These are phyloP conservation scores for Stygiomarasmius scandens DNA, from an alignment of 1,284 basidiomycete species.

Conservation along the genomic window DNA sequence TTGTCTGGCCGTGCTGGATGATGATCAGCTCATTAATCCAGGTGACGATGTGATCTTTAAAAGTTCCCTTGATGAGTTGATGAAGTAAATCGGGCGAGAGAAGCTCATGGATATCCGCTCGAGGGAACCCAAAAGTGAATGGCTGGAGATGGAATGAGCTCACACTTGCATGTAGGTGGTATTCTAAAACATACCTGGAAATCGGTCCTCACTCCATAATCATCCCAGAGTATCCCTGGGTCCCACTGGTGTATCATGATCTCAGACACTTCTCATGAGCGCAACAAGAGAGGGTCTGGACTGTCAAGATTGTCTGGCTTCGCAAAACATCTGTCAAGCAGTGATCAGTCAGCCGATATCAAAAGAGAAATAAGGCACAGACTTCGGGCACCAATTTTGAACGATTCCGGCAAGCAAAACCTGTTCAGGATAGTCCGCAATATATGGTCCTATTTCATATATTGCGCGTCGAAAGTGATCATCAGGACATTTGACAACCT, in stretches of 20 bases:
- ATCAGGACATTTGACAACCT: slow-evolving; percentile 23
- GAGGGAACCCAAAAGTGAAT: slow-evolving; percentile 17
- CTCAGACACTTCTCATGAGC: too few relatives aligned
- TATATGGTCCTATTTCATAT: slow-evolving; percentile 26
- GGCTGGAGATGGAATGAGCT: neutral
- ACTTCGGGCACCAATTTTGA: too few relatives aligned
- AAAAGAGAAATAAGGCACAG: too few relatives aligned
- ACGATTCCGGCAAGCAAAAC: neutral
- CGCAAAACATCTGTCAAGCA: too few relatives aligned
- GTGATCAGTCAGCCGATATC: too few relatives aligned
- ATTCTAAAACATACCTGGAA: slow-evolving; percentile 1
- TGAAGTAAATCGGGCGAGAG: slow-evolving; percentile 32
- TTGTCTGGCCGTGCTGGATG: slow-evolving; percentile 9
- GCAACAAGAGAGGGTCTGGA: too few relatives aligned
- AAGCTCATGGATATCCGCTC: slow-evolving; percentile 27
- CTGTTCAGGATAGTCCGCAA: slow-evolving; percentile 24
- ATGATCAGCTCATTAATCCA: slow-evolving; percentile 27
- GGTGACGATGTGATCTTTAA: slow-evolving; percentile 30
- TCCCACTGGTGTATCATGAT: too few relatives aligned
- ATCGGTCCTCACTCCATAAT: slow-evolving; percentile 7
- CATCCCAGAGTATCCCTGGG: slow-evolving; percentile 8
- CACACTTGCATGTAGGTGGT: neutral
- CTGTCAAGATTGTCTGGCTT: too few relatives aligned
- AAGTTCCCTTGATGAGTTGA: slow-evolving; percentile 31
- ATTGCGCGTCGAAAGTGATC: slow-evolving; percentile 23